Evolutionary conservation across 345 rosid genomes (phyloP).

Genomic region (Arabidopsis suecica): DNA sequence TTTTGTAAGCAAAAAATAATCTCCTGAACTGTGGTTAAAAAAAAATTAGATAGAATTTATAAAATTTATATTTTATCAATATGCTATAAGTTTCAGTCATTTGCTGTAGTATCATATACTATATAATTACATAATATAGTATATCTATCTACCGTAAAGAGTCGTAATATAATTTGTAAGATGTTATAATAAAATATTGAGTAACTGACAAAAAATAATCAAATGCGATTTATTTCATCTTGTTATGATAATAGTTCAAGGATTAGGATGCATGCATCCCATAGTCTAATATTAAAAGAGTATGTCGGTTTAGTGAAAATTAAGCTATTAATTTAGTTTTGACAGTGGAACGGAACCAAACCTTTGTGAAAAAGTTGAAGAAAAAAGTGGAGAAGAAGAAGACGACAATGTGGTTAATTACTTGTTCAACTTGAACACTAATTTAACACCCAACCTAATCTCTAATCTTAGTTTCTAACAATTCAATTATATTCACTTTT

Average conservation of each 20-base stretch:
- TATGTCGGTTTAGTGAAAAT: conserved; percentile 17
- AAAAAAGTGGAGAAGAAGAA: conserved; percentile 21
- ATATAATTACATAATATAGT: not conserved
- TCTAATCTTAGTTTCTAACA: conserved; percentile 10
- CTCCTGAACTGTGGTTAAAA: too few relatives aligned
- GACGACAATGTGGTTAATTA: conserved; percentile 33
- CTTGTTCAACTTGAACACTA: conserved; percentile 35
- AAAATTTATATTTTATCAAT: not conserved
- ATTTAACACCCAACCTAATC: conserved; percentile 1
- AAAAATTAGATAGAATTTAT: too few relatives aligned
- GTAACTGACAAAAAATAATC: not conserved
- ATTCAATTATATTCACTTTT: not conserved
- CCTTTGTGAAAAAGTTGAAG: conserved; percentile 37
- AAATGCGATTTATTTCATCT: conserved; percentile 4
- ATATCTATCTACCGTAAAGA: not conserved
- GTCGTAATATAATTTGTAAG: conserved; percentile 11
- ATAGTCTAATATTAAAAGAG: not conserved
- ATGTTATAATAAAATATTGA: not conserved
- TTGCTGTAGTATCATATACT: conserved; percentile 4
- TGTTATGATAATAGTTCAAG: not conserved
- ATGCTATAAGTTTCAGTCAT: not conserved
- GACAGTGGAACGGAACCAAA: conserved; percentile 41
- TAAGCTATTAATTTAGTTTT: conserved; percentile 22
- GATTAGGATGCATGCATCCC: not conserved
- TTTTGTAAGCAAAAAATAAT: too few relatives aligned